Evolutionary conservation across 306 rosid genomes (phyloP), one percentile per base, ranked within the genome.

Genomic region (Comarum palustre): DNA sequence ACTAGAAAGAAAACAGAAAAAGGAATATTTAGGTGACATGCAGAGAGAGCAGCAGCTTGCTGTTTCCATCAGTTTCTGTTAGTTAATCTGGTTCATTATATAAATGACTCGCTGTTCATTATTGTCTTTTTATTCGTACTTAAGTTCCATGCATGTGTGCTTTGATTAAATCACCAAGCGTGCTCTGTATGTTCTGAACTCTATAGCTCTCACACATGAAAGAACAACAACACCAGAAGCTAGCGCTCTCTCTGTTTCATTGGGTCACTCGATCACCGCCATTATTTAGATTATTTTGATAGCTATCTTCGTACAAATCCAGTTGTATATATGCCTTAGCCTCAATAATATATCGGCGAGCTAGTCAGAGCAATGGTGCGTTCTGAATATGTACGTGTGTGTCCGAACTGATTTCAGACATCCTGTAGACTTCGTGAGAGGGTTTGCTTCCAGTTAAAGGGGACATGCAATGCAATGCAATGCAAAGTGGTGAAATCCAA

Each of bases 21-120:
- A 22, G 81, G 95, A 91, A 91, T 87, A 87, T 89, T 87, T 91
- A 79, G 97, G 78, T 81, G 95, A 87, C 85, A 78, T 82, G 82
- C 82, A 74, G 69, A 73, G 69, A 73, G 74, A 55, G 14, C 57
- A 25, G 42, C 65, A 27, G 20, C 39, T 27, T 14, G 39, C 39
- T 59, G 66, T 61, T 15, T 61, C 43, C 43, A 39, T 39, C 19
- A 25, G 66, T 61, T 31, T 61, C 65, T 78, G 57, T 47, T 73
- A 34, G 55, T 47, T 61, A 16, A 61, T 61, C 19, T 32, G 66
- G 42, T 60, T 57, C 20, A 57, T 5, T 25, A 57, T 59, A 38
- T 6, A 38, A 10, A 25, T 50, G 42, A 55, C 54, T 43, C 46
- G 55, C 52, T 62, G 48, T 31, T 52, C 45, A n/a, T 36, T 32